Percentiles rank a stretch among this genome's conserved stretches.
phyloP scores from a whole-genome alignment of 352 stramenopile genomes.

The Pythium biforme region DNA sequence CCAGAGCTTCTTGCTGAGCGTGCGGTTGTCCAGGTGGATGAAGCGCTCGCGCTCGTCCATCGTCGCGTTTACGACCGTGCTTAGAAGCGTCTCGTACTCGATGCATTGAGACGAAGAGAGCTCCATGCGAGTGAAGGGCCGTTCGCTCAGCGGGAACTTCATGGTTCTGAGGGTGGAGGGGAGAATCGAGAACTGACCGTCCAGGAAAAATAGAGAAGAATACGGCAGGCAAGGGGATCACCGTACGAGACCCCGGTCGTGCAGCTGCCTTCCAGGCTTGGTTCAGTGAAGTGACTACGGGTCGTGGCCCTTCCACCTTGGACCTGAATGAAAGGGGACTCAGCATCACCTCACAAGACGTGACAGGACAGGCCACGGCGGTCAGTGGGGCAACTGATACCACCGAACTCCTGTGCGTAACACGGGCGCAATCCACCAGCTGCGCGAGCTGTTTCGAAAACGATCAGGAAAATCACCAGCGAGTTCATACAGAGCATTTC shows the following conservation, averaged over 20 bases:
- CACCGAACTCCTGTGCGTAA: not conserved
- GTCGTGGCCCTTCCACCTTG: no score
- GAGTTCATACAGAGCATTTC: no score
- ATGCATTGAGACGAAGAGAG: constrained; percentile 34
- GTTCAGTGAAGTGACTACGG: no score
- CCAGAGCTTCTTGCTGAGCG: constrained; percentile 36
- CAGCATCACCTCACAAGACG: not conserved
- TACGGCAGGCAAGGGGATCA: no score
- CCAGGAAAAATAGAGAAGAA: no score
- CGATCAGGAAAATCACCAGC: no score
- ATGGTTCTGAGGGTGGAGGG: not conserved
- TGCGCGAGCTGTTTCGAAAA: no score
- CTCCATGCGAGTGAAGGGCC: constrained; percentile 32
- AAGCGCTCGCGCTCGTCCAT: constrained; percentile 31
- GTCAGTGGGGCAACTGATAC: not conserved
- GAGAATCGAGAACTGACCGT: not conserved
- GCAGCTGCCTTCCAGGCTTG: no score
- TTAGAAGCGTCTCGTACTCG: constrained; percentile 35
- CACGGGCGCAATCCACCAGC: no score
- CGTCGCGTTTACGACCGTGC: constrained; percentile 34
- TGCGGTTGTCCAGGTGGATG: constrained; percentile 33
- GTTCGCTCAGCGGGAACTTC: constrained; percentile 12
- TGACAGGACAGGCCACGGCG: not conserved
- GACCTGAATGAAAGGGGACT: no score
- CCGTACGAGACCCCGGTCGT: no score